phyloP scores from a whole-genome alignment of 164 flowering plant species.

The Macadamia integrifolia region DNA sequence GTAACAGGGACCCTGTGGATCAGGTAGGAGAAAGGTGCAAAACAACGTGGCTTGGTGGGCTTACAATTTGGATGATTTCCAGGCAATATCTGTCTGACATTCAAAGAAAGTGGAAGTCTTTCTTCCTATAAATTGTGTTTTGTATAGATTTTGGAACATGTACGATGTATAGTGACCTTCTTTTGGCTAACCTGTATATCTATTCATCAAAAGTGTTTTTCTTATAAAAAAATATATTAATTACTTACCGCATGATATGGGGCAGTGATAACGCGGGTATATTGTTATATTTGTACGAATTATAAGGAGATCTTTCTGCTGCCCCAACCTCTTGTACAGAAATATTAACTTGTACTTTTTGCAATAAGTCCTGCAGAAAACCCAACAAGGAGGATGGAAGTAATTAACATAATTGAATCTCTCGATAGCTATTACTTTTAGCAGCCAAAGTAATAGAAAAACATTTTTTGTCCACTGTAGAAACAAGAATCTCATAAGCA shows the following conservation, averaged over 20 bases:
- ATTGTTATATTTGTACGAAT: constrained; percentile 36
- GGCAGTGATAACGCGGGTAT: constrained; percentile 46
- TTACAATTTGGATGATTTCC: too few relatives aligned
- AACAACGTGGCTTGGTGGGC: too few relatives aligned
- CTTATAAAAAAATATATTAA: background rate
- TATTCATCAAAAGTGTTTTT: too few relatives aligned
- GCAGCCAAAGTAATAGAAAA: background rate
- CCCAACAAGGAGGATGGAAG: constrained; percentile 1
- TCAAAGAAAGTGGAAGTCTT: too few relatives aligned
- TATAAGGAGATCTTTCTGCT: constrained; percentile 54
- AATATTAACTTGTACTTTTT: constrained; percentile 38
- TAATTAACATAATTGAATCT: background rate
- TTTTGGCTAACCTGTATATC: too few relatives aligned
- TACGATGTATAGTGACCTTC: too few relatives aligned
- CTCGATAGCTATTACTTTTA: background rate
- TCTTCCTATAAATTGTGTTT: too few relatives aligned
- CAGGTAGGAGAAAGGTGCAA: too few relatives aligned
- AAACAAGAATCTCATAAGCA: background rate
- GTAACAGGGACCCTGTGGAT: too few relatives aligned
- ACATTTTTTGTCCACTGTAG: background rate
- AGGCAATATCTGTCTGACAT: too few relatives aligned
- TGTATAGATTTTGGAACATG: too few relatives aligned
- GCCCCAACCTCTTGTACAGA: constrained; percentile 59
- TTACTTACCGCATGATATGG: constrained; percentile 50
- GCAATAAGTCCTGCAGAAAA: constrained; percentile 14